A percentile compares a stretch with the other conserved stretches of the same genome.
phyloP scores from a whole-genome alignment of 768 basidiomycete genomes.

The Kwoniella dendrophila region DNA sequence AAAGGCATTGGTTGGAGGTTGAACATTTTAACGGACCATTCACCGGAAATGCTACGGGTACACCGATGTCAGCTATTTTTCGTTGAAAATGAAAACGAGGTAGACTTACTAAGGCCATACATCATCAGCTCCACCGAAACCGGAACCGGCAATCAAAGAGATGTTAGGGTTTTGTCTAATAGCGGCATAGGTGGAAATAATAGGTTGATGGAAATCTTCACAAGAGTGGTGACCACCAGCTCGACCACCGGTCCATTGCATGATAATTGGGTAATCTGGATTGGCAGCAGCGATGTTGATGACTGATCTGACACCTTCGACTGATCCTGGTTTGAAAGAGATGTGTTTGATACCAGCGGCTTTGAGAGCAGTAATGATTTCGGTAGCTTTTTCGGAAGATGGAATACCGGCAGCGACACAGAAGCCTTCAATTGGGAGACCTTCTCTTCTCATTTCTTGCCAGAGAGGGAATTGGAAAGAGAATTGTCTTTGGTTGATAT shows the following conservation, averaged over 20 bases:
- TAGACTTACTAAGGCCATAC: constrained; percentile 77
- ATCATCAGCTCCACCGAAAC: constrained; percentile 87
- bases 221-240: constrained; percentile 98
- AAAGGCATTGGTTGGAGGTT: constrained; percentile 94
- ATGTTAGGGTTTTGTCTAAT: constrained; percentile 91
- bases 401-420: constrained; percentile 98
- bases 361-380: constrained; percentile 84
- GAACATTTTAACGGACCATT: constrained; percentile 83
- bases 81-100: background rate
- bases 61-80: constrained; percentile 17
- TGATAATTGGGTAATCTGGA: constrained; percentile 92
- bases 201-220: constrained; percentile 97
- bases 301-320: constrained; percentile 96
- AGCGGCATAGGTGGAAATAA: constrained; percentile 81
- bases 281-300: constrained; percentile 92
- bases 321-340: constrained; percentile 96
- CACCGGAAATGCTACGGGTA: constrained; percentile 71
- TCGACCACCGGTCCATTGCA: constrained; percentile 99
- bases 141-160: constrained; percentile 86
- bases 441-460: constrained; percentile 96
- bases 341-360: constrained; percentile 90
- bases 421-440: constrained; percentile 96
- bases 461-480: constrained; percentile 95
- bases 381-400: constrained; percentile 91
- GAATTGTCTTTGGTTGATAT: constrained; percentile 98